Evolutionary conservation across 139 green algal genomes (phyloP), one percentile per base, ranked within the genome.

Genomic region (Medakamo hakoo): DNA sequence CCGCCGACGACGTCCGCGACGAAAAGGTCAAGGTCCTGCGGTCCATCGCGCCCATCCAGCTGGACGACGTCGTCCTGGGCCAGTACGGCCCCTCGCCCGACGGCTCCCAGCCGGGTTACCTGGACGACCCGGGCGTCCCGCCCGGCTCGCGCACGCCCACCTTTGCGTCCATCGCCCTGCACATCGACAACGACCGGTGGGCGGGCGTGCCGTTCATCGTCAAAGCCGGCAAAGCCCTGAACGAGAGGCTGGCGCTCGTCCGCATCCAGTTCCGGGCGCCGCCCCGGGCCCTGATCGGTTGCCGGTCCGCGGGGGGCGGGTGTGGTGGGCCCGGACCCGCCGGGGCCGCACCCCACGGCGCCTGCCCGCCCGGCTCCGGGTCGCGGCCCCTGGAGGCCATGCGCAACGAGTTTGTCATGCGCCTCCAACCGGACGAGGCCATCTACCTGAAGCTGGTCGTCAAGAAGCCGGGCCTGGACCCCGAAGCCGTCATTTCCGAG

Each of bases 1-100:
- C 83, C 22, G 89, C 89, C 2, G 93, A 99, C 69, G 90, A 97
- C 79, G 95, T 99, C 68, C 87, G 94, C 27, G 87, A 99, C 75
- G 93, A 98, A 72, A 99, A 99, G 80, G 89, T 96, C 25, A 96
- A 98, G 76, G 89, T 97, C 72, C 76, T 99, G 64, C 78, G 82
- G 55, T 88, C 68, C 65, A 96, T 97, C 79, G 69, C 74, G 55
- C 24, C 63, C 1, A 80, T 97, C 60, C 49, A 71, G 24, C 67
- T 95, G 60, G 88, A 98, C 3, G 86, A 99, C 68, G 81, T 95
- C 32, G 90, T 98, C 49, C 55, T 98, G n/a, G 93, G 91, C 24
- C 93, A 99, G 80, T 99, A 99, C 76, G 69, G 77, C 52, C 57
- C 27, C 30, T 55, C 56, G 16, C 63, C 58, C 26, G 60, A 65